Percentiles rank a stretch among this genome's conserved stretches.
Conservation (phyloP, 345 rosid species). For the Eutrema japonicum region DNA sequence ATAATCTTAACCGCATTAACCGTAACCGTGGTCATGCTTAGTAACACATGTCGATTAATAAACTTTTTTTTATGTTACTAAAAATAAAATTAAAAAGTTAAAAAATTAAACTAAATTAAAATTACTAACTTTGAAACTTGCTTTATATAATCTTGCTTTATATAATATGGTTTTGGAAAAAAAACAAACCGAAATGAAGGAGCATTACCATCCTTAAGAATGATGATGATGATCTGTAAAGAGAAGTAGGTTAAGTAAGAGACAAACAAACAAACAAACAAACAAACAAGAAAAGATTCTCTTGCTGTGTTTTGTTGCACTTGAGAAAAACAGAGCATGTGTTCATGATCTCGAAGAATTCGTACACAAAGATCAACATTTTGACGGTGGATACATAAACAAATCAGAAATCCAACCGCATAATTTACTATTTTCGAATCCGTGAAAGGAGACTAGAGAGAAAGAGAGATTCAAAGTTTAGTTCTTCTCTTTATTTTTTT, state of each 20-base stretch:
- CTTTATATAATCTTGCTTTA: no score
- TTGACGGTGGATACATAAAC: slow-evolving; percentile 37
- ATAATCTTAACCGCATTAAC: no score
- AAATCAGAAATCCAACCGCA: slow-evolving; percentile 29
- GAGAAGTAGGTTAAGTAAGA: not conserved
- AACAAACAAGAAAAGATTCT: slow-evolving; percentile 32
- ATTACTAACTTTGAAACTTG: no score
- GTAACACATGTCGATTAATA: no score
- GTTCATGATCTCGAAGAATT: slow-evolving; percentile 24
- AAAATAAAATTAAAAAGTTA: no score
- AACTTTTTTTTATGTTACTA: no score
- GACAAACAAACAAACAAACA: slow-evolving; percentile 36
- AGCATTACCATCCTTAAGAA: not conserved
- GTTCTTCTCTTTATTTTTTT: not conserved
- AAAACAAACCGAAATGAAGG: slow-evolving; percentile 3
- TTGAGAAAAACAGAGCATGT: slow-evolving; percentile 34
- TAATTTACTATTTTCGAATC: slow-evolving; percentile 29
- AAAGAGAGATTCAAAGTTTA: slow-evolving; percentile 9
- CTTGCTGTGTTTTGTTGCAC: slow-evolving; percentile 33
- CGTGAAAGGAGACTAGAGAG: not conserved
- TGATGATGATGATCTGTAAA: not conserved
- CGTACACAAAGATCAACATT: slow-evolving; percentile 31
- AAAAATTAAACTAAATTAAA: no score
- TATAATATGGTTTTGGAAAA: not conserved
- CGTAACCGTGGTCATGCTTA: no score